Evolutionary conservation across 2,329 filamentous ascomycete genomes (phyloP), one percentile per base, ranked within the genome.

Genomic region (Ophiostoma fasciatum): DNA sequence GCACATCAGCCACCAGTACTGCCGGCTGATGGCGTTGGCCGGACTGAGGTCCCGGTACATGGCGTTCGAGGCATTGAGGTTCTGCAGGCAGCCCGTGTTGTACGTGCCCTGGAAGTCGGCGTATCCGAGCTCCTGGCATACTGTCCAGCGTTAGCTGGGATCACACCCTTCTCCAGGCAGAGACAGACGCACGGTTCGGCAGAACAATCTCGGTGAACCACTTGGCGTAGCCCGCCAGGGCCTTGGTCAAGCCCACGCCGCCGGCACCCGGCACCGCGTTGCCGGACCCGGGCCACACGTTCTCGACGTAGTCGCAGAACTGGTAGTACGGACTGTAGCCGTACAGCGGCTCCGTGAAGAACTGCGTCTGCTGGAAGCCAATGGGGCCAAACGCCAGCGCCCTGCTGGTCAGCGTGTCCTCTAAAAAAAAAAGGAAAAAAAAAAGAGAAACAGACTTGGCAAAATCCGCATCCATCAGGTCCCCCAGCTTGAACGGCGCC

Each of bases 1-100:
- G 55, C 69, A 73, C 6, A 63, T 54, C 50, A 73, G 59, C 67
- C 66, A 73, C 12, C 57, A 52, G 66, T 66, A 73, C 44, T 71
- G 67, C 4, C 67, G 55, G 49, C 68, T 60, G 23, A 56, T 45
- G 1, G 43, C 42, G 46, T 71, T 72, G 45, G 42, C 39, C 1
- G 51, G 46, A 3, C 48, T 43, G 22, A 56, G 34, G 34, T 62
- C 58, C 35, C 51, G 50, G 50, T 56, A 61, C 35, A 55, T 45
- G 14, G 54, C 49, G 46, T 64, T 60, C 20, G 55, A 55, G 3
- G 49, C 54, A 48, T 73, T 66, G 53, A 63, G 45, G 36, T 60
- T 43, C 49, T 59, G 43, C 51, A 56, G 60, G 33, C 66, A 70
- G 38, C 60, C 55, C 12, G 59, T 61, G 47, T 64, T 69, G 42